phyloP scores from a whole-genome alignment of 164 flowering plant species.

The Chimonanthus praecox region DNA sequence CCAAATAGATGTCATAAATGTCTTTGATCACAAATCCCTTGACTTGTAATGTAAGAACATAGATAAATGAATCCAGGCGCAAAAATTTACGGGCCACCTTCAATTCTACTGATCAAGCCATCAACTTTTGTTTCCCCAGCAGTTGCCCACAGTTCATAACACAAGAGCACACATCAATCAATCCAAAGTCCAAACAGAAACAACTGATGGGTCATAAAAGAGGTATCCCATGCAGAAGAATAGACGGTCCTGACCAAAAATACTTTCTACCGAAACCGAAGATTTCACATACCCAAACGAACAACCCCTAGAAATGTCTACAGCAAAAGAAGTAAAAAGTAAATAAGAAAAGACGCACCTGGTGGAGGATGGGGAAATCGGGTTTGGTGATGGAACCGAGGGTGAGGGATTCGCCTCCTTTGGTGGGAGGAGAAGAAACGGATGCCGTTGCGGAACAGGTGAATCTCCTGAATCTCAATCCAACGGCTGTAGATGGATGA shows the following conservation, averaged over 20 bases:
- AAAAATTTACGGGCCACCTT: too few species aligned
- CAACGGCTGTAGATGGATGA: slow-evolving; percentile 4
- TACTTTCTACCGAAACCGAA: not conserved
- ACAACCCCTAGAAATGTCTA: not conserved
- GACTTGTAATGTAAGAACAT: too few species aligned
- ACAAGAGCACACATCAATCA: too few species aligned
- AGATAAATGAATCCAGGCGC: too few species aligned
- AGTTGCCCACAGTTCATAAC: too few species aligned
- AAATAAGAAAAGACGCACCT: slow-evolving; percentile 35
- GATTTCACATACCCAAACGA: too few species aligned
- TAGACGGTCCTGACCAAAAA: not conserved
- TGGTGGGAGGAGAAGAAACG: slow-evolving; percentile 3
- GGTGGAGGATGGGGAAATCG: slow-evolving; percentile 92
- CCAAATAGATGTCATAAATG: too few species aligned
- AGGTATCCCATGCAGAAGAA: not conserved
- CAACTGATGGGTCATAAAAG: too few species aligned
- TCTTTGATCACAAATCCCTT: too few species aligned
- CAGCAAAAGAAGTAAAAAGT: not conserved
- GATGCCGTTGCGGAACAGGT: slow-evolving; percentile 11
- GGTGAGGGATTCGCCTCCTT: slow-evolving; percentile 25
- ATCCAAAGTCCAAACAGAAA: too few species aligned
- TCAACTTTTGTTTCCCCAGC: too few species aligned
- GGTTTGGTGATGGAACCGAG: slow-evolving; percentile 68
- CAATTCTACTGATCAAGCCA: too few species aligned
- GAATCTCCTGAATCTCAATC: slow-evolving; percentile 6